Percentiles rank a stretch among this genome's conserved stretches.
These are phyloP conservation scores for Parascedosporium putredinis DNA, from an alignment of 2,329 filamentous ascomycete species.

Conservation along the genomic window DNA sequence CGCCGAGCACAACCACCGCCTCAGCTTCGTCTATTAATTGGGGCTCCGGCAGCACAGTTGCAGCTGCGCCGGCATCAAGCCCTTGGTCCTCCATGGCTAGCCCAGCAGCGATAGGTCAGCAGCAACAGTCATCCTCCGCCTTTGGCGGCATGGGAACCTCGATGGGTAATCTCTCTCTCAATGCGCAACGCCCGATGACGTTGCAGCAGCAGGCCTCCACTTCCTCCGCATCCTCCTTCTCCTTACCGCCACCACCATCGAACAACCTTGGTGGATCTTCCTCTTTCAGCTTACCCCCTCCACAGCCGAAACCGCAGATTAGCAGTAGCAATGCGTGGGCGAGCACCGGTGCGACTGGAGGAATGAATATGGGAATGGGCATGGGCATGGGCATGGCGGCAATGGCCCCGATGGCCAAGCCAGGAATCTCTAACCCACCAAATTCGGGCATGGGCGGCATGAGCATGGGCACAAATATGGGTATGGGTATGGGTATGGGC, in stretches of 20 bases:
- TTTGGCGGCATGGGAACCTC: constrained; percentile 28
- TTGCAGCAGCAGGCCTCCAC: constrained; percentile 18
- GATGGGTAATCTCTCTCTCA: constrained; percentile 39
- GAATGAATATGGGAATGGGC: constrained; percentile 14
- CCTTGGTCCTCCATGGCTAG: constrained; percentile 28
- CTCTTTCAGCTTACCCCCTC: constrained; percentile 37
- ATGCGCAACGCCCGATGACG: constrained; percentile 25
- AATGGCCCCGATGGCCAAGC: constrained; percentile 11
- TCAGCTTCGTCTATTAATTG: constrained; percentile 37
- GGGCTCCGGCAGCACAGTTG: constrained; percentile 30
- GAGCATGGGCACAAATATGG: constrained; percentile 13
- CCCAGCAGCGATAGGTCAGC: constrained; percentile 17
- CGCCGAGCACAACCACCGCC: constrained; percentile 13
- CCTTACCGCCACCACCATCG: constrained; percentile 44
- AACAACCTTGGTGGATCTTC: constrained; percentile 19
- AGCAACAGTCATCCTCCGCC: constrained; percentile 11
- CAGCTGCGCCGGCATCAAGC: too few relatives aligned
- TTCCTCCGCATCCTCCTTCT: constrained; percentile 32
- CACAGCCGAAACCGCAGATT: constrained; percentile 21
- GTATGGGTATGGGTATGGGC: constrained; percentile 16
- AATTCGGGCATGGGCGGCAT: constrained; percentile 14
- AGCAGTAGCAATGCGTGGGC: constrained; percentile 10
- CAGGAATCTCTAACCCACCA: constrained; percentile 12
- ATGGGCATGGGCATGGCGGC: constrained; percentile 12
- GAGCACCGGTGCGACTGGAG: constrained; percentile 14